Base-by-base conservation (phyloP, 306 rosid species). In the Cucurbita pepo region DNA sequence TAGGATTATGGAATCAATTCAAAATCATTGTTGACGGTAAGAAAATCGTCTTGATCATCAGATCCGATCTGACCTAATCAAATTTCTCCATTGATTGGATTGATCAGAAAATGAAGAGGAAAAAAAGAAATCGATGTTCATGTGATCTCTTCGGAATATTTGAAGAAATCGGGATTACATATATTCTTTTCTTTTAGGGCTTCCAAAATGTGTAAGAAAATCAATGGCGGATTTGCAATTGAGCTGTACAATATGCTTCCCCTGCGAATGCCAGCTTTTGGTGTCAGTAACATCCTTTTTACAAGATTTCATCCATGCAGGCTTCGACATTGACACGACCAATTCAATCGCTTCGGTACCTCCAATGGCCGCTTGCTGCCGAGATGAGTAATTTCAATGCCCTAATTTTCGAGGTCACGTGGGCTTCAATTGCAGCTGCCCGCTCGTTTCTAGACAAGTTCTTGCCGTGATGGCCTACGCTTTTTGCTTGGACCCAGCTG, bases 401-500 rank as follows among this genome's bases (percentile, higher is more conserved):
- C 55, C 21, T 50, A 25, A 14, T 50, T 7, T 59, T 48, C 15
- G 40, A 69, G 14, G 14, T 69, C 73, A 69, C 73, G 73, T 69
- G 73, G 73, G 7, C 56, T 48, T 69, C 73, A 47, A 47, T 69
- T 45, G 57, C 21, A 69, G 13, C 3, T 69, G 73, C 73, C 25
- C 72, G 56, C 19, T 66, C 38, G 12, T 37, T 21, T 66, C 72
- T 45, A 22, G 56, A 69, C 73, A 69, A 69, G 21, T 25, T 48
- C 56, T 48, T 22, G 2, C 40, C 43, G 22, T 22, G 18, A 25
- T 69, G 73, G 57, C 73, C 73, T 48, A 69, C 73, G 73, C 73
- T 69, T 48, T 69, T 48, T 10, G 41, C 73, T 25, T 69, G 71
- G 71, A 64, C 34, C 71, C 52, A 64, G 71, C 71, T 66, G 77